A percentile compares a stretch with the other conserved stretches of the same genome.
phyloP scores from a whole-genome alignment of 768 basidiomycete species.

The Mycena alexandri region DNA sequence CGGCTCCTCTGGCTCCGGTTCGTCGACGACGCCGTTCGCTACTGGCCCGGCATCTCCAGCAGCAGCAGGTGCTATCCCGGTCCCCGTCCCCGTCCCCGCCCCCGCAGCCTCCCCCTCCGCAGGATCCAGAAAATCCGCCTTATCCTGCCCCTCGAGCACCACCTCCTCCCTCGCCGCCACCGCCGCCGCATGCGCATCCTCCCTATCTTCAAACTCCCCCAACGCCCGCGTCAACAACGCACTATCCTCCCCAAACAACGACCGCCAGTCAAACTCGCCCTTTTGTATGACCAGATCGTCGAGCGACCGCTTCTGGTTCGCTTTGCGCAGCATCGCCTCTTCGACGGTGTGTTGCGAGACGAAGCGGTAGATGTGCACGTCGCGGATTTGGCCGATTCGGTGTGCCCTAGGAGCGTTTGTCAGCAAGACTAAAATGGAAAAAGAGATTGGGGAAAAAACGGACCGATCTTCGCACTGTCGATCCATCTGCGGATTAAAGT shows the following conservation, averaged over 20 bases:
- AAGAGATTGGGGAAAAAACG: conserved; percentile 35
- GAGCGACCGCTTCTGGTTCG: conserved; percentile 96
- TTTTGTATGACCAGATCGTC: conserved; percentile 93
- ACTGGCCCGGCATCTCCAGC: neutral
- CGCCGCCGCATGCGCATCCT: conserved; percentile 86
- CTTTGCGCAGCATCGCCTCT: conserved; percentile 95
- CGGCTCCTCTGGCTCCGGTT: conserved; percentile 49
- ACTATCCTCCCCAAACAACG: conserved; percentile 76
- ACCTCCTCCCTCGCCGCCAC: conserved; percentile 82
- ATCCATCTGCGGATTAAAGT: conserved; percentile 99
- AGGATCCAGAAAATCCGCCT: conserved; percentile 75
- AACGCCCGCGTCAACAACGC: conserved; percentile 81
- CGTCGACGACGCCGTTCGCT: conserved; percentile 31
- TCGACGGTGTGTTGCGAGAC: conserved; percentile 92
- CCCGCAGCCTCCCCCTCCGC: conserved; percentile 41
- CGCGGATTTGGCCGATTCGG: conserved; percentile 97
- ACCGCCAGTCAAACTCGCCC: conserved; percentile 95
- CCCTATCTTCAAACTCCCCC: conserved; percentile 88
- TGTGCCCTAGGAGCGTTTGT: conserved; percentile 73
- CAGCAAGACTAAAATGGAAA: conserved; percentile 10
- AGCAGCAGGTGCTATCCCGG: neutral
- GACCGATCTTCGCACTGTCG: conserved; percentile 94
- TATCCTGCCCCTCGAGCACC: conserved; percentile 81
- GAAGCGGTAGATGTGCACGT: conserved; percentile 97
- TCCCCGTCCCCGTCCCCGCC: neutral